These are phyloP conservation scores for Penicillium aurantiogriseum DNA, from an alignment of 2,329 filamentous ascomycete genomes.

Conservation along the genomic window DNA sequence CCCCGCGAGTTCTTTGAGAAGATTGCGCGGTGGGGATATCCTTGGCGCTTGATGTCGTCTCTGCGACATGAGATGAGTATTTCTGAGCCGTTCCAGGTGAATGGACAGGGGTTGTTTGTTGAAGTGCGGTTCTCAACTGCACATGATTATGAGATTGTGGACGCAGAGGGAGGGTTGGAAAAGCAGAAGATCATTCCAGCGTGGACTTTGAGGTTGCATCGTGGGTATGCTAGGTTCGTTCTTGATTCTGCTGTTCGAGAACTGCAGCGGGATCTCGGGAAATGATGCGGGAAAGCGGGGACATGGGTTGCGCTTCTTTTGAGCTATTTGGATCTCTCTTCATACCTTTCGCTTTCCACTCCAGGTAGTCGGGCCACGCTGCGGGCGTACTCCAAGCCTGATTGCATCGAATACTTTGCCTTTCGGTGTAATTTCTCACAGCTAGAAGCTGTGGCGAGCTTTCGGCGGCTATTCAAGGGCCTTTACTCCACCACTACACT, in stretches of 20 bases:
- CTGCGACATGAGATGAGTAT: constrained; percentile 30
- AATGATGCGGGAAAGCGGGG: not conserved
- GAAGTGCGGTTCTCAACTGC: constrained; percentile 29
- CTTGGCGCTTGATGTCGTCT: constrained; percentile 27
- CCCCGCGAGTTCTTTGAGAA: constrained; percentile 27
- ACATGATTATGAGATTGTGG: constrained; percentile 30
- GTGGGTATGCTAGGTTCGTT: constrained; percentile 28
- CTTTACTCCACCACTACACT: too few relatives aligned
- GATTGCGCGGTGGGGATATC: constrained; percentile 30
- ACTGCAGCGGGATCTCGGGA: not conserved
- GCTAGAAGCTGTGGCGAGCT: too few relatives aligned
- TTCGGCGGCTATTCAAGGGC: too few relatives aligned
- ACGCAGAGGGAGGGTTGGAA: constrained; percentile 13
- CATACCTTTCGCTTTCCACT: not conserved
- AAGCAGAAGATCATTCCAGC: constrained; percentile 26
- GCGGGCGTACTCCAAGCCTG: not conserved
- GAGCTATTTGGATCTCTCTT: not conserved
- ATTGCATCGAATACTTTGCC: too few relatives aligned
- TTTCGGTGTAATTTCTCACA: too few relatives aligned
- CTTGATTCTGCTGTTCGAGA: constrained; percentile 15
- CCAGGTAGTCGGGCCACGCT: not conserved
- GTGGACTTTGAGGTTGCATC: constrained; percentile 26
- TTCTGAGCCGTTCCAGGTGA: constrained; percentile 21
- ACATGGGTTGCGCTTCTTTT: not conserved
- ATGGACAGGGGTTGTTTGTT: constrained; percentile 16